Base-by-base conservation (phyloP, 805 yeast genomes). In the Pichia cabralensis region DNA sequence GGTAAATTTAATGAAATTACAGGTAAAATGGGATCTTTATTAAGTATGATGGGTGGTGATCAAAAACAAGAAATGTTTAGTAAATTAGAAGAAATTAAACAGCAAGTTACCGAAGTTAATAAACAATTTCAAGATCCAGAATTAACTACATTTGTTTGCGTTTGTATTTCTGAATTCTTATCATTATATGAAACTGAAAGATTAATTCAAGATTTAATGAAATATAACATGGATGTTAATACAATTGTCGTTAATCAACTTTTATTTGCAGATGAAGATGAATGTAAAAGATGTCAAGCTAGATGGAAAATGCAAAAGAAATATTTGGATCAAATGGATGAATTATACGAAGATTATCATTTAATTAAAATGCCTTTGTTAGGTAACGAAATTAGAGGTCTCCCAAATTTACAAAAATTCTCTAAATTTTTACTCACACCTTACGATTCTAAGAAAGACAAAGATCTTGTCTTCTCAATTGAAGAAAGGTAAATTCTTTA, bases 171-270 rank as follows among this genome's bases (percentile, higher is more conserved):
- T 31, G 99, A 92, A 64, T 92, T 92, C 61, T 69, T 92, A 53
- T 88, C 97, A 2, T 67, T 92, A 31, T 92, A 92, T 60, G 99
- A 92, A 61, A 89, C 97, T 14, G 99, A 92, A 64, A 78, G 99
- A 63, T 74, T 92, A 77, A 83, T 92, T 47, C 99, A 92, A 64
- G 99, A 92, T 58, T 73, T 92, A 56, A 80, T 86, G 61, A 76
- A 89, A 35, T 92, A 84, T 61, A 82, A 86, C 46, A 92, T 92
- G 80, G 99, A 92, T 59, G 95, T 94, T 43, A 89, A 86, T 60
- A 81, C 96, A 25, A 92, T 92, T 51, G 88, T 92, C 43, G 95
- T 94, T 35, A 92, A 92, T 63, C 98, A 92, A 62, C 69, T 92
- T 45, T 65, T 92, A 41, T 83, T 80, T 61, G 92, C 96, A n/a